Conservation (phyloP, 192 early-diverging fungal genomes). For the Coemansia sp. region DNA sequence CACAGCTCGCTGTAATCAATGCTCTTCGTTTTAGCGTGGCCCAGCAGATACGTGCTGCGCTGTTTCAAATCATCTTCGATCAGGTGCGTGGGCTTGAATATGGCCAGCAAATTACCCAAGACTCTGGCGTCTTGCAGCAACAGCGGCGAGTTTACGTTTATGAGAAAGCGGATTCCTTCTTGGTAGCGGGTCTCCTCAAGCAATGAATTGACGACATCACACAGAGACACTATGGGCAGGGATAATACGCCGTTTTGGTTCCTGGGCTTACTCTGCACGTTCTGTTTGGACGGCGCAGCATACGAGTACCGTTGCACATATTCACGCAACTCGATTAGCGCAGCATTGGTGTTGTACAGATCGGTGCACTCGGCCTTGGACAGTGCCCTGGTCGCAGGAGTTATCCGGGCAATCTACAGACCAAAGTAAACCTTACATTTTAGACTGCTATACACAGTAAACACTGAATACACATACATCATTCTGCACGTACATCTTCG, state of each 20-base stretch:
- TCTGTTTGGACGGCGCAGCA: not conserved
- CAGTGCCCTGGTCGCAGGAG: conserved; percentile 4
- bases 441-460: too few species aligned
- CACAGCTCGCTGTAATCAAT: conserved; percentile 31
- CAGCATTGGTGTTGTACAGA: conserved; percentile 19
- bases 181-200: conserved; percentile 40
- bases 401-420: conserved; percentile 11
- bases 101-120: conserved; percentile 22
- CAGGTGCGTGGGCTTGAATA: conserved; percentile 33
- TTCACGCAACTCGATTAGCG: conserved; percentile 34
- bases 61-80: conserved; percentile 36
- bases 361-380: conserved; percentile 15
- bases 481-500: not conserved
- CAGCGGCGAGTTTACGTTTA: conserved; percentile 1
- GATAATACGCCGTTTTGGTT: not conserved
- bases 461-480: too few species aligned
- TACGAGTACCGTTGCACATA: conserved; percentile 20
- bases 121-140: conserved; percentile 24
- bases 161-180: conserved; percentile 40
- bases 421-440: not conserved
- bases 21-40: conserved; percentile 3
- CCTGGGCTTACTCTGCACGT: not conserved
- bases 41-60: conserved; percentile 36
- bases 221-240: conserved; percentile 23
- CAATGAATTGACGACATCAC: conserved; percentile 34